Evolutionary conservation across 2,329 filamentous ascomycete species (phyloP), one percentile per base, ranked within the genome.

Genomic region (Gaeumannomyces tritici): DNA sequence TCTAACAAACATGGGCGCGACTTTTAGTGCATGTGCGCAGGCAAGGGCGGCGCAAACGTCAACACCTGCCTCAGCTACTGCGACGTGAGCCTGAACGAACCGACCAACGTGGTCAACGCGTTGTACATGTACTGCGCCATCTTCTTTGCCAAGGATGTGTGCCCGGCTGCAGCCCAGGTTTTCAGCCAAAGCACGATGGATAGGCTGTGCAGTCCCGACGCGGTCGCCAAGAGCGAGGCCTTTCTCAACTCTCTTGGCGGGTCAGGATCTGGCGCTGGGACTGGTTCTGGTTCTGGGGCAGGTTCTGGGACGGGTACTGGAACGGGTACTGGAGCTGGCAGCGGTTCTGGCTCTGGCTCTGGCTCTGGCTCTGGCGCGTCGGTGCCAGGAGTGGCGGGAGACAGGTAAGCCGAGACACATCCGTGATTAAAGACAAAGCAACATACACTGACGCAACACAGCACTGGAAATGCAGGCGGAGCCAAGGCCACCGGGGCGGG

Each of bases 111-210:
- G 21, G 58, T 51, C 26, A 60, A 27, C n/a, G 8, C 58, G 15
- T 60, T 15, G 18, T 60, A 51, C 58, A 60, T 60, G 58, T 60
- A 60, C 58, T 60, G 58, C 58, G 47, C 58, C 24, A 47, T 60
- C 24, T 60, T 60, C 58, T 60, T 60, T 35, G 27, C 47, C 58
- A 60, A 51, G 24, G 58, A 60, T 15, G 4, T 60, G 35, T 60
- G 58, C 15, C 58, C 58, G 7, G 28, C 3, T 0, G 58, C 58
- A 13, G 21, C 33, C 26, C n/a, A 51, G 29, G 9, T 47, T 26
- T 60, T 60, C 47, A 35, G 51, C 58, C 13, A 51, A 7, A 12
- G 28, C 2, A 60, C 58, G 12, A 47, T 35, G 58, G 58, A 60
- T 12, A 35, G 58, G 58, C 58, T 60, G 24, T 60, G 58, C 35